A percentile compares a stretch with the other conserved stretches of the same genome.
phyloP scores from a whole-genome alignment of 2,329 filamentous ascomycete genomes.

The Fusarium illudens region DNA sequence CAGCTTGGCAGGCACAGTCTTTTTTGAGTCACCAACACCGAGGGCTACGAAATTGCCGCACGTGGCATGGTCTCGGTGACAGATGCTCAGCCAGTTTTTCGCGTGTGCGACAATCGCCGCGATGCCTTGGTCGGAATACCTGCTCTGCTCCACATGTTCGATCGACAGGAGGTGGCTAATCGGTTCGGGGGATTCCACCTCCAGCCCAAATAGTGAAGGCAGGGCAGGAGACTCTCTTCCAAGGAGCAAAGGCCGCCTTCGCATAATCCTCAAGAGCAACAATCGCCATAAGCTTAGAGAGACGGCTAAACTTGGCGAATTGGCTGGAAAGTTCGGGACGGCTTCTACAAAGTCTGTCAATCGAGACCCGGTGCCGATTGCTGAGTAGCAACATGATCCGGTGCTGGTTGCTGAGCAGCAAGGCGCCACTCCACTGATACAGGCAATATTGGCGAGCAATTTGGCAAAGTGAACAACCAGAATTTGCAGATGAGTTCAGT shows the following conservation, averaged over 20 bases:
- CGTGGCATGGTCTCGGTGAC: background rate
- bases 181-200: background rate
- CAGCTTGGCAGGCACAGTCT: background rate
- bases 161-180: background rate
- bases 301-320: too few relatives aligned
- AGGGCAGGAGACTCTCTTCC: background rate
- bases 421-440: background rate
- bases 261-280: background rate
- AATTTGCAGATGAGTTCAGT: background rate
- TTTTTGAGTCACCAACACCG: background rate
- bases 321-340: too few relatives aligned
- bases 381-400: background rate
- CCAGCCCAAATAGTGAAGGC: background rate
- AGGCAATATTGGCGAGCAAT: background rate
- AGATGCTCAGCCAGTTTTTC: background rate
- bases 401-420: background rate
- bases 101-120: background rate
- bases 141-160: background rate
- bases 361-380: too few relatives aligned
- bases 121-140: background rate
- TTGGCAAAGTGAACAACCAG: background rate
- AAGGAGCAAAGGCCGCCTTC: background rate
- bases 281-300: background rate
- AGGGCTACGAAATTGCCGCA: background rate
- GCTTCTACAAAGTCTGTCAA: too few relatives aligned